Evolutionary conservation across 2,329 filamentous ascomycete genomes (phyloP).

Genomic region (Sclerotinia nivalis): DNA sequence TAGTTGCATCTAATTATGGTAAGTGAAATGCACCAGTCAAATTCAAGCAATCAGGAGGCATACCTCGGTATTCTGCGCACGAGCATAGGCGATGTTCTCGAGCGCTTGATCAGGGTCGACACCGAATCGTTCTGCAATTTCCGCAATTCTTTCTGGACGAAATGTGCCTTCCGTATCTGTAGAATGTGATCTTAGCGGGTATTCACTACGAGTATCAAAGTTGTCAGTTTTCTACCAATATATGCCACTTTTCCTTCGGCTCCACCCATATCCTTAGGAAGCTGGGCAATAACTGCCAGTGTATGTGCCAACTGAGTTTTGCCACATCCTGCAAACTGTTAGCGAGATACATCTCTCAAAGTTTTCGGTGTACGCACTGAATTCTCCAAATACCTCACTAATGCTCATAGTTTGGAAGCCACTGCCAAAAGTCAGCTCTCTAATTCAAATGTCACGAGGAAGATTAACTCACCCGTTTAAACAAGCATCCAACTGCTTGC

Average conservation of each 20-base stretch:
- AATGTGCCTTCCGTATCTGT: conserved; percentile 63
- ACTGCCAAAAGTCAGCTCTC: conserved; percentile 42
- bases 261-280: conserved; percentile 60
- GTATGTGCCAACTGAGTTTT: conserved; percentile 72
- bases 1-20: conserved; percentile 51
- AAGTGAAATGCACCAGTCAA: background rate
- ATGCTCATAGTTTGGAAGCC: conserved; percentile 72
- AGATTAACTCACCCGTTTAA: conserved; percentile 55
- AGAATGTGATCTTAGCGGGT: conserved; percentile 7
- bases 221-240: conserved; percentile 53
- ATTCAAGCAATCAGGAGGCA: background rate
- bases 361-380: conserved; percentile 44
- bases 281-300: conserved; percentile 62
- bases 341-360: background rate
- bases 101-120: conserved; percentile 59
- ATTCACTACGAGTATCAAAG: conserved; percentile 8
- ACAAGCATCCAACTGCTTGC: conserved; percentile 65
- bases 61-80: conserved; percentile 63
- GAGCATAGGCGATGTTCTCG: conserved; percentile 67
- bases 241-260: conserved; percentile 70
- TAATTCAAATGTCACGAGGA: background rate
- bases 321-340: conserved; percentile 51
- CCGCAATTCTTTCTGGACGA: conserved; percentile 64
- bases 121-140: conserved; percentile 67
- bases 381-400: conserved; percentile 64